Conservation (phyloP, 148 eudicot species). For the Rhododendron henanense region DNA sequence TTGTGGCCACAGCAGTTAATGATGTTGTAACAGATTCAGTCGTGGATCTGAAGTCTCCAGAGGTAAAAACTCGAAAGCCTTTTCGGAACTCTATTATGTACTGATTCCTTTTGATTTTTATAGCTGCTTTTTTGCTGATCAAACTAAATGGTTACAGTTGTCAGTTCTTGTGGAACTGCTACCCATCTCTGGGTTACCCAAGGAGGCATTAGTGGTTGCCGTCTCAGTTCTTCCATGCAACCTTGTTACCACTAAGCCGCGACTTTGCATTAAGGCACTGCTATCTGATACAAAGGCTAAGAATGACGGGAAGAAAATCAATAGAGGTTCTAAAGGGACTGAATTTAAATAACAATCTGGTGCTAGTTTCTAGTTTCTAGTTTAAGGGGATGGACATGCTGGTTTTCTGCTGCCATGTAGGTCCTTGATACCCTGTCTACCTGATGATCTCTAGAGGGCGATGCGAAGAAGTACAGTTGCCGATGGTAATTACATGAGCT, state of each 20-base stretch:
- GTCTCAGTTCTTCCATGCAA: constrained; percentile 64
- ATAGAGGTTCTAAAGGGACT: background rate
- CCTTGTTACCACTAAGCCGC: constrained; percentile 57
- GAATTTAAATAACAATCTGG: background rate
- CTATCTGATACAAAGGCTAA: constrained; percentile 40
- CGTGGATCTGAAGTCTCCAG: constrained; percentile 72
- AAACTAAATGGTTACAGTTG: constrained; percentile 34
- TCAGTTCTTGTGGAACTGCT: constrained; percentile 59
- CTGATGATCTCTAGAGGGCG: background rate
- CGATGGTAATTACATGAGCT: too few species aligned
- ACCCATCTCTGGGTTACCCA: constrained; percentile 58
- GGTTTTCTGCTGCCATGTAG: background rate
- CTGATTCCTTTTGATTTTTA: background rate
- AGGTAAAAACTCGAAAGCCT: constrained; percentile 32
- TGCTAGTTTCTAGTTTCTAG: background rate
- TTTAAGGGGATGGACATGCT: background rate
- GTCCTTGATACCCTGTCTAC: background rate
- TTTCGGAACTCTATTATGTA: background rate
- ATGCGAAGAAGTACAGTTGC: background rate
- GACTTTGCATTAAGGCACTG: constrained; percentile 54
- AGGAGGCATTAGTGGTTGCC: constrained; percentile 46
- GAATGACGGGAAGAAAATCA: constrained; percentile 17
- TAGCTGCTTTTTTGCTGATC: constrained; percentile 8
- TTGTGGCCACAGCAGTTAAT: constrained; percentile 64
- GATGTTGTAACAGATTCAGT: constrained; percentile 51